Evolutionary conservation across 2,329 filamentous ascomycete genomes (phyloP), one percentile per base, ranked within the genome.

Genomic region (Boeremia lycopersici): DNA sequence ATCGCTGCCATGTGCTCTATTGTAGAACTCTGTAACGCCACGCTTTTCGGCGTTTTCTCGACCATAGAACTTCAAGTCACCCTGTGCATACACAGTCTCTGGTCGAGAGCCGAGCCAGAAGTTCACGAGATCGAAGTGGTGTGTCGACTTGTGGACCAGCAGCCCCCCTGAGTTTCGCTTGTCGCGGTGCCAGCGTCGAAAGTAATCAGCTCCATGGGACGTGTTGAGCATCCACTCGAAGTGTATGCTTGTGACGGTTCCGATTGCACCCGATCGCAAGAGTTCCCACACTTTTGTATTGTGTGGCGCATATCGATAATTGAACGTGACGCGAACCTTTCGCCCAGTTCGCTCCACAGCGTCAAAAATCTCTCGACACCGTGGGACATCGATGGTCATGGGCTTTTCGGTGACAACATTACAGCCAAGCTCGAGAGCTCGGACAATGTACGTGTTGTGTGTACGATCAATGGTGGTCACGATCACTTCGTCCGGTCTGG

Each of bases 151-250:
- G 70, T 87, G 84, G 26, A 87, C 83, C 3, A 86, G 72, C 30
- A 87, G 71, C 1, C 84, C 84, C 11, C 84, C 84, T 52, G 79
- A 82, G 70, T 86, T 87, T 25, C 78, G 76, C 74, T 83, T 84
- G 66, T 86, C 82, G 11, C 84, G 80, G 63, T 87, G 84, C 84
- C 84, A 87, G 9, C 84, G 83, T 2, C 84, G 81, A 71, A 86
- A 86, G 72, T 85, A 86, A 66, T 87, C 84, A 2, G 84, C 83
- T 13, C 84, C 84, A 63, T 86, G 84, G 13, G 79, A 79, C 6
- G 83, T 86, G 68, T 87, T 83, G 41, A 87, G 79, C 74, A 86
- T 79, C 84, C 84, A 87, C 70, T 87, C 84, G 51, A 87, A 86
- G 64, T 86, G 84, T 19, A 86, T 81, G 30, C 63, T 82, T 2